phyloP scores from a whole-genome alignment of 805 yeast species.

The Cyberlindnera meyerae region DNA sequence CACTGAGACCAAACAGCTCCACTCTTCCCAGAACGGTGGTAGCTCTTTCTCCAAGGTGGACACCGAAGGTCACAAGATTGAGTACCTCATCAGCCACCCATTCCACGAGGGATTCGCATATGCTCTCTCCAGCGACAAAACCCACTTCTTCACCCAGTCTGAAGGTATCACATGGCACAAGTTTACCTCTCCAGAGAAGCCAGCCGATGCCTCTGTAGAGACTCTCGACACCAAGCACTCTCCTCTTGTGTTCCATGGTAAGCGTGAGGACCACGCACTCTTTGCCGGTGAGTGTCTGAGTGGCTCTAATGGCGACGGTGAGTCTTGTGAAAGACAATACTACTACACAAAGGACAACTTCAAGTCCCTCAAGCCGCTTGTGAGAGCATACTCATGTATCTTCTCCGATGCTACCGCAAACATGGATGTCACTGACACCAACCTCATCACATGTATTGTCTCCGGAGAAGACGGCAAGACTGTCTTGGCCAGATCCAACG shows the following conservation, averaged over 20 bases:
- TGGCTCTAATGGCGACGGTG: constrained; percentile 14
- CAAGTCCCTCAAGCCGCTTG: constrained; percentile 26
- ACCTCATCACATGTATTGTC: constrained; percentile 39
- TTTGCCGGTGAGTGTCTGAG: constrained; percentile 37
- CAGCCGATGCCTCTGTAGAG: constrained; percentile 23
- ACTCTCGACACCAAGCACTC: constrained; percentile 19
- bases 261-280: constrained; percentile 32
- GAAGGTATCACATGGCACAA: constrained; percentile 38
- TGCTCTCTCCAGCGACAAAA: constrained; percentile 29
- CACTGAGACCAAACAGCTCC: constrained; percentile 29
- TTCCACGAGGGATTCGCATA: constrained; percentile 34
- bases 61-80: constrained; percentile 31
- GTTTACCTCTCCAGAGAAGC: constrained; percentile 29
- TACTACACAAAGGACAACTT: constrained; percentile 45
- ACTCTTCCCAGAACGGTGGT: constrained; percentile 45
- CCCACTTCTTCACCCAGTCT: constrained; percentile 37
- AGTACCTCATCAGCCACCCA: constrained; percentile 35
- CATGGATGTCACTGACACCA: constrained; percentile 21
- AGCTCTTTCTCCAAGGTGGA: constrained; percentile 36
- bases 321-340: constrained; percentile 32
- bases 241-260: constrained; percentile 35
- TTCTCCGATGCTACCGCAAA: constrained; percentile 27
- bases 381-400: constrained; percentile 31
- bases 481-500: constrained; percentile 35
- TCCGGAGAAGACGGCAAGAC: constrained; percentile 33